Conservation (phyloP, 2,329 filamentous ascomycete species). For the Xylariaceae sp. region DNA sequence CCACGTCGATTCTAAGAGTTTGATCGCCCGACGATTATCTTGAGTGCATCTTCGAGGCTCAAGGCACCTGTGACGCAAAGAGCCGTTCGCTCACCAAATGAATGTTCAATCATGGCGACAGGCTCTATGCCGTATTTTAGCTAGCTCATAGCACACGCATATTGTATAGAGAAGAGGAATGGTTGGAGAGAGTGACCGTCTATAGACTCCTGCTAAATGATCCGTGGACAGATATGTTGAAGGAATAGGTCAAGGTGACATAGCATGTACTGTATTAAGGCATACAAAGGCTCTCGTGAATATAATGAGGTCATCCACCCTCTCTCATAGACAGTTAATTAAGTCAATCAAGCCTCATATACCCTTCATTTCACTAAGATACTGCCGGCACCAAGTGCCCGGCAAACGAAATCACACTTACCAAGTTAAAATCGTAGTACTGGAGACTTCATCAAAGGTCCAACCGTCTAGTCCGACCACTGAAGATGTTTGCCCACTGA, state of each 20-base stretch:
- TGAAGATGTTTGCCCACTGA: constrained; percentile 36
- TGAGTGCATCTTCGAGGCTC: constrained; percentile 42
- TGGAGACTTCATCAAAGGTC: neutral
- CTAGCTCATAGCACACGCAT: constrained; percentile 45
- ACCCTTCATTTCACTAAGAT: no score
- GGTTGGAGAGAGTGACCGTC: constrained; percentile 46
- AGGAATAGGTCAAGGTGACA: no score
- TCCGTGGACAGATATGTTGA: constrained; percentile 43
- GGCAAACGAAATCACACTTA: constrained; percentile 20
- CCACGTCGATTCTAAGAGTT: constrained; percentile 43
- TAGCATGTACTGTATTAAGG: no score
- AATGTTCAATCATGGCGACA: constrained; percentile 47
- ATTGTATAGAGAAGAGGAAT: constrained; percentile 49
- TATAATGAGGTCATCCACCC: no score
- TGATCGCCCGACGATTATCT: constrained; percentile 40
- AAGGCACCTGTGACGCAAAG: constrained; percentile 46
- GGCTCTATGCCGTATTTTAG: constrained; percentile 44
- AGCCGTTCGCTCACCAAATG: constrained; percentile 51
- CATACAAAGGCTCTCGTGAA: no score
- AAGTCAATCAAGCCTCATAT: no score
- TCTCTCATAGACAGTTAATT: no score
- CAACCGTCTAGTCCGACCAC: no score
- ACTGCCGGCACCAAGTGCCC: constrained; percentile 20
- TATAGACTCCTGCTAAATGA: constrained; percentile 39
- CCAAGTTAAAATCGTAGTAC: constrained; percentile 39